Base-by-base conservation (phyloP, 768 basidiomycete species). In the Cyclocybe cylindracea region DNA sequence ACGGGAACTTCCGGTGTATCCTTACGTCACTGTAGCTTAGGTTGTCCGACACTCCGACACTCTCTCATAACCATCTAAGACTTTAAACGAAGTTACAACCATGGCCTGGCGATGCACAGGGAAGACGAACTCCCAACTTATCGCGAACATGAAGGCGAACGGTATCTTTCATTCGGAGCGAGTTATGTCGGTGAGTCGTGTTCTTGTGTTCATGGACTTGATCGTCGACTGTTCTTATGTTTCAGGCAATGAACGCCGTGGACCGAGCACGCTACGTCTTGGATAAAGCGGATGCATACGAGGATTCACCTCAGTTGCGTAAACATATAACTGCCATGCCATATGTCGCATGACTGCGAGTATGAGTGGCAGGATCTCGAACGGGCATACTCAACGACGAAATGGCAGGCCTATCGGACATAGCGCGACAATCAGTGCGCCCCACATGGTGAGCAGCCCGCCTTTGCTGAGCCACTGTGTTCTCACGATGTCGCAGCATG, bases 401-500 rank as follows among this genome's bases (percentile, higher is more conserved):
- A 33, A 10, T 7, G 29, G 38, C 60, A 90, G 89, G 65, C 54
- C 76, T 13, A 94, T 94, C 46, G 89, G 90, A 2, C 80, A 88
- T 61, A 86, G 84, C 10, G 95, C 94, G 10, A 99, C 96, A 0
- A 98, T 99, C 55, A 92, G 89, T 36, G 96, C 96, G 0, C 96
- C 96, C 1, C 96, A 99, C 66, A 98, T 98, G 95, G 89, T 87
- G n/a, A 46, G 64, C 44, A 46, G 14, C 13, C 19, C 18, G 11
- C 29, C 29, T 41, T 14, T 3, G 3, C 44, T 8, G 14, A 37
- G 8, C 31, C 39, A 32, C 36, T n/a, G 43, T 19, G 33, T 10
- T 36, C 39, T 49, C 14, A 47, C 7, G 18, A 9, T 24, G n/a
- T 14, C 45, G 4, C 53, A 89, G 89, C 94, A 97, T 55, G 94